Evolutionary conservation across 805 yeast species (phyloP).

Genomic region (Metschnikowia colocasiae): DNA sequence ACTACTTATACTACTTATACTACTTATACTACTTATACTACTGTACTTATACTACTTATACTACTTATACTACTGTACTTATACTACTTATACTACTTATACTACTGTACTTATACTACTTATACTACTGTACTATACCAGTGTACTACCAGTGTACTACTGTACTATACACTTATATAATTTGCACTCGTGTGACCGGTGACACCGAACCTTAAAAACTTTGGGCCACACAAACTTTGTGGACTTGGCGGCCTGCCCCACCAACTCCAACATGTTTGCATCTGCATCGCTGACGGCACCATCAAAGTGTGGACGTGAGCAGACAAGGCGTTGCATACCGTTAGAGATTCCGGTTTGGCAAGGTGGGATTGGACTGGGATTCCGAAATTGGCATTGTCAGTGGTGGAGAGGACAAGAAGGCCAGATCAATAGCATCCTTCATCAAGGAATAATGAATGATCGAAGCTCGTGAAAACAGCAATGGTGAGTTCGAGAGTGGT

Average conservation of each 20-base stretch:
- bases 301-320: slow-evolving; percentile 95
- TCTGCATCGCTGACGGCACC: slow-evolving; percentile 96
- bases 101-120: no score
- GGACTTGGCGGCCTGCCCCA: slow-evolving; percentile 68
- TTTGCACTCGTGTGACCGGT: slow-evolving; percentile 71
- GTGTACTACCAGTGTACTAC: no score
- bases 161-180: no score
- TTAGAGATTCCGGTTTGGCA: slow-evolving; percentile 62
- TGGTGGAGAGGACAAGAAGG: slow-evolving; percentile 91
- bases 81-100: no score
- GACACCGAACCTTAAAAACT: slow-evolving; percentile 66
- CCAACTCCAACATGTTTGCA: slow-evolving; percentile 74
- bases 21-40: no score
- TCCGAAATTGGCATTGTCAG: slow-evolving; percentile 74
- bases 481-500: slow-evolving; percentile 77
- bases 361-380: slow-evolving; percentile 88
- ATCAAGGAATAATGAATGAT: slow-evolving; percentile 61
- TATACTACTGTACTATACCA: no score
- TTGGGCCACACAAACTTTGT: slow-evolving; percentile 89
- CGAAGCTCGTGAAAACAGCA: slow-evolving; percentile 69
- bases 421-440: slow-evolving; percentile 58
- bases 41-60: no score
- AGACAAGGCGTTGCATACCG: slow-evolving; percentile 72
- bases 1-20: no score
- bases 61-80: no score